phyloP scores from a whole-genome alignment of 768 basidiomycete species.

The Tephrocybe rancida region DNA sequence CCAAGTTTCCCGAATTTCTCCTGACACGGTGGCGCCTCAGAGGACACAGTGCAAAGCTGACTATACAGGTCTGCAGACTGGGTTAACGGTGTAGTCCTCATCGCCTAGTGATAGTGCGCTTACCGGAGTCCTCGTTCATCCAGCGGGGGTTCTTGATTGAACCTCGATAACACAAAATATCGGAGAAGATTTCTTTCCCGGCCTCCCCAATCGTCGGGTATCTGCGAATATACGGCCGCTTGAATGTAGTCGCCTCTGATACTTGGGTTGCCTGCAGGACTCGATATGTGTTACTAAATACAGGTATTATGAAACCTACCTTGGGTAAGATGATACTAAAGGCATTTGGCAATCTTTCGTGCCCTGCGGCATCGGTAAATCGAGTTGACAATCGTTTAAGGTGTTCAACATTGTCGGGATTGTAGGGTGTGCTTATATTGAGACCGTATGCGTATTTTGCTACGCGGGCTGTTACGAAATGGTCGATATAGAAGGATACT shows the following conservation, averaged over 20 bases:
- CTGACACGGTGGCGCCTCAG: constrained; percentile 13
- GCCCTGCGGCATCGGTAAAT: background rate
- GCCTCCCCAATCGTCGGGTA: background rate
- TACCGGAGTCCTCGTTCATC: constrained; percentile 25
- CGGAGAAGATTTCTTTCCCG: background rate
- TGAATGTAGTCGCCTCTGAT: constrained; percentile 23
- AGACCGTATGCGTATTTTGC: constrained; percentile 18
- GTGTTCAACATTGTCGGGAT: constrained; percentile 13
- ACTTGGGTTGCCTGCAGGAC: constrained; percentile 39
- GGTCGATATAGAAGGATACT: constrained; percentile 21
- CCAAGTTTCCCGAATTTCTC: background rate
- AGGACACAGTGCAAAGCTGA: constrained; percentile 17
- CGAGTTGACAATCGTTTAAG: background rate
- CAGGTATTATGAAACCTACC: too few species aligned
- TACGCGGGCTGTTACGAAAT: constrained; percentile 18
- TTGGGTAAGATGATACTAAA: constrained; percentile 29
- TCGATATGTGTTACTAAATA: background rate
- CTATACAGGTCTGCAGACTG: constrained; percentile 16
- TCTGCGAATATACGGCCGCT: constrained; percentile 6
- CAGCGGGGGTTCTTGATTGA: constrained; percentile 17
- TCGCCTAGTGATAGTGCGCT: background rate
- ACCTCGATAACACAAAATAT: constrained; percentile 25
- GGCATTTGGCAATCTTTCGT: constrained; percentile 8
- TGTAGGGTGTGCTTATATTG: background rate
- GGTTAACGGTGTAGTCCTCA: background rate